Conservation (phyloP, 1,139 yeast genomes). For the Nakaseomyces bracarensis region DNA sequence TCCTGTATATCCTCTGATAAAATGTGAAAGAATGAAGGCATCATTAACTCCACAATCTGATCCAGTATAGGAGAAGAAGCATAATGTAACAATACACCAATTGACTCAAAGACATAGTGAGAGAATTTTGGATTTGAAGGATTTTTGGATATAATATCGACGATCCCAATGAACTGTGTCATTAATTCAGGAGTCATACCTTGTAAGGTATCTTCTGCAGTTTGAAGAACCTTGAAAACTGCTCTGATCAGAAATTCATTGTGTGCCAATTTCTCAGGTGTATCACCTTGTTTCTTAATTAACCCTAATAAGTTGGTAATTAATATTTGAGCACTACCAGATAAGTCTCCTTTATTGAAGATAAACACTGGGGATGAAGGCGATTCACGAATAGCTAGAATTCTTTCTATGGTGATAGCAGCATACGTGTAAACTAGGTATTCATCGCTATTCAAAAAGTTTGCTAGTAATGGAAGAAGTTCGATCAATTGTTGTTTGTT, state of each 20-base stretch:
- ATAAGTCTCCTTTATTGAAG: slow-evolving; percentile 66
- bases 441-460: slow-evolving; percentile 51
- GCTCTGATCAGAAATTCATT: slow-evolving; percentile 90
- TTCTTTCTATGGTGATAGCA: slow-evolving; percentile 84
- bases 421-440: slow-evolving; percentile 90
- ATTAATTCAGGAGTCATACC: slow-evolving; percentile 41
- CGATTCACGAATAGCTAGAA: slow-evolving; percentile 65
- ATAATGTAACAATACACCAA: slow-evolving; percentile 66
- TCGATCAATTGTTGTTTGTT: slow-evolving; percentile 75
- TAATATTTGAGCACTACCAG: slow-evolving; percentile 45
- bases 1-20: slow-evolving; percentile 85
- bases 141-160: slow-evolving; percentile 66
- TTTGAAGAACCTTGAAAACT: slow-evolving; percentile 71
- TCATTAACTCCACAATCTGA: slow-evolving; percentile 45
- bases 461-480: slow-evolving; percentile 72
- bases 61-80: slow-evolving; percentile 35
- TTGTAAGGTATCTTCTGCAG: slow-evolving; percentile 56
- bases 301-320: slow-evolving; percentile 59
- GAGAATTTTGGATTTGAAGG: slow-evolving; percentile 94
- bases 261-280: slow-evolving; percentile 90
- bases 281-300: slow-evolving; percentile 47
- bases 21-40: slow-evolving; percentile 61
- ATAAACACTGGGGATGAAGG: slow-evolving; percentile 42
- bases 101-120: slow-evolving; percentile 83
- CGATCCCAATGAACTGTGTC: slow-evolving; percentile 59